Conservation (phyloP, 2,329 filamentous ascomycete species). For the Stagonosporopsis tanaceti region DNA sequence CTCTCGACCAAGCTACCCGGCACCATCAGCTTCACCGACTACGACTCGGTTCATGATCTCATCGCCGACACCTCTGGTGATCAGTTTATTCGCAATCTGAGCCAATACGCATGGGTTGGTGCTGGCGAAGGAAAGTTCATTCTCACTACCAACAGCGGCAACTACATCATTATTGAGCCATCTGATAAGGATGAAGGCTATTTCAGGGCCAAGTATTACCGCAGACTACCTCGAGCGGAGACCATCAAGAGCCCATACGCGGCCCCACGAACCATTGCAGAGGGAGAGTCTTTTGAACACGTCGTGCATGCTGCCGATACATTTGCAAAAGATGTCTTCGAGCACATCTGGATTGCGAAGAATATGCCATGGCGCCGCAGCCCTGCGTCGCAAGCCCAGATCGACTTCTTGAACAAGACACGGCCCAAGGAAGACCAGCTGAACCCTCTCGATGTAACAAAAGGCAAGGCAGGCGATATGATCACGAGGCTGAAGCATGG, state of each 20-base stretch:
- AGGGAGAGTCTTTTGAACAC: conserved; percentile 71
- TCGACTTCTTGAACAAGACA: conserved; percentile 74
- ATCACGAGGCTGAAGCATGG: conserved; percentile 92
- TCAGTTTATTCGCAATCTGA: conserved; percentile 77
- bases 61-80: conserved; percentile 83
- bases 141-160: conserved; percentile 67
- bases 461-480: conserved; percentile 86
- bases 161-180: conserved; percentile 65
- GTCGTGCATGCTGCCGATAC: conserved; percentile 88
- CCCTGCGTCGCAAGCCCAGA: conserved; percentile 68
- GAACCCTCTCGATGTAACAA: conserved; percentile 67
- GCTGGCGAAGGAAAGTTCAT: conserved; percentile 75
- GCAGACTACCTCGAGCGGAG: conserved; percentile 48
- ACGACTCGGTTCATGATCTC: conserved; percentile 89
- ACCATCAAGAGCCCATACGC: conserved; percentile 66
- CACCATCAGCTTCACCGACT: conserved; percentile 83
- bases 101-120: conserved; percentile 82
- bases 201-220: conserved; percentile 54
- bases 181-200: conserved; percentile 52
- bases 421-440: conserved; percentile 64
- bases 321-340: conserved; percentile 73
- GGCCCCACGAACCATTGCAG: conserved; percentile 72
- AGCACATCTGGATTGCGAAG: conserved; percentile 71
- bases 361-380: conserved; percentile 73
- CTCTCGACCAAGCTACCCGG: conserved; percentile 43